Conservation (phyloP, 2,329 filamentous ascomycete genomes). For the Fusarium irregulare region DNA sequence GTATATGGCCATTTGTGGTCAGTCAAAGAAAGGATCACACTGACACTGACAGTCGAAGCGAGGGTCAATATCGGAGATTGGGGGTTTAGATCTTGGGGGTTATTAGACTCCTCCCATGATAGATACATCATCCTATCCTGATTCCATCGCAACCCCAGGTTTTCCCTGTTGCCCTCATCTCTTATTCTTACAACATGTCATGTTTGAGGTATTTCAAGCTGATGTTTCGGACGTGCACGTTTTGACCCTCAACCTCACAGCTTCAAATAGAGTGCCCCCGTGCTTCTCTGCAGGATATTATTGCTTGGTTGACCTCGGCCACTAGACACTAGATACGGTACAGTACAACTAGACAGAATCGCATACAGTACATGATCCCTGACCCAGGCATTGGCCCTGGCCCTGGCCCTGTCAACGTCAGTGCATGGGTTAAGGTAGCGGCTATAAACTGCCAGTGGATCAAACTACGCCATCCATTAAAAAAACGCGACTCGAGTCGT, state of each 20-base stretch:
- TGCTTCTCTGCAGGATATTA: constrained; percentile 33
- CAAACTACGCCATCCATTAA: constrained; percentile 30
- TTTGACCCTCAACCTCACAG: constrained; percentile 18
- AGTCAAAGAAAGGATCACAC: background rate
- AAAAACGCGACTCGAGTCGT: constrained; percentile 22
- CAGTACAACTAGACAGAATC: background rate
- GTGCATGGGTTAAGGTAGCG: constrained; percentile 25
- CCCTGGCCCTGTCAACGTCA: constrained; percentile 3
- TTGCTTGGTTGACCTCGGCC: constrained; percentile 33
- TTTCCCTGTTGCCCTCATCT: constrained; percentile 6
- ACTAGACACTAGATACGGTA: background rate
- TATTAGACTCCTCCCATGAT: constrained; percentile 1
- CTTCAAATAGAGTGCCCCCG: constrained; percentile 25
- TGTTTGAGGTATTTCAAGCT: constrained; percentile 16
- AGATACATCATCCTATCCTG: constrained; percentile 29
- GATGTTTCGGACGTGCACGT: constrained; percentile 21
- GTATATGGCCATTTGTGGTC: background rate
- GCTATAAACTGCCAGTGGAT: constrained; percentile 30
- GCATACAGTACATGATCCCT: constrained; percentile 26
- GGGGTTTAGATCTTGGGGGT: constrained; percentile 21
- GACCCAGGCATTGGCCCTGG: background rate
- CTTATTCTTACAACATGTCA: constrained; percentile 10
- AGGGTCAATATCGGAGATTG: background rate
- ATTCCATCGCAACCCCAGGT: constrained; percentile 23
- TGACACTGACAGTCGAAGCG: background rate